Conservation (phyloP, 345 rosid species). For the Melaleuca quinquenervia region DNA sequence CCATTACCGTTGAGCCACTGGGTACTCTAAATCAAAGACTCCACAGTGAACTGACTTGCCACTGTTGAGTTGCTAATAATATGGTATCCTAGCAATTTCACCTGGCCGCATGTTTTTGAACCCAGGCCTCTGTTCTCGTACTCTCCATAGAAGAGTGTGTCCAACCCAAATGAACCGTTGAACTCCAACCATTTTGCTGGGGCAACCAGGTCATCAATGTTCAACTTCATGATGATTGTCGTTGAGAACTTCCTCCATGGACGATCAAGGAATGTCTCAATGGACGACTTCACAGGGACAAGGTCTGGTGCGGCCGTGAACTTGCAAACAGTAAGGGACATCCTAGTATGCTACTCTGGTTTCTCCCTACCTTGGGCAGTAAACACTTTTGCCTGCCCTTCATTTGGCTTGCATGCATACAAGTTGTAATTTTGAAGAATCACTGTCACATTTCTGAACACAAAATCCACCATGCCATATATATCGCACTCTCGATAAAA, state of each 20-base stretch:
- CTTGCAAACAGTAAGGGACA: conserved; percentile 2
- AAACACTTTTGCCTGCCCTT: background rate
- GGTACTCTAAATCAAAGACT: conserved; percentile 4
- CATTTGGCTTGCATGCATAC: conserved; percentile 2
- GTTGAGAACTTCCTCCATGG: conserved; percentile 8
- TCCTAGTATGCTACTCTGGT: conserved; percentile 5
- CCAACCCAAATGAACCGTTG: background rate
- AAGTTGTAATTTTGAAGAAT: conserved; percentile 2
- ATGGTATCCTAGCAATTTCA: conserved; percentile 29
- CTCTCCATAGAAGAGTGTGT: conserved; percentile 26
- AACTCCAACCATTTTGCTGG: background rate
- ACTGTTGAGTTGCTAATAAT: background rate
- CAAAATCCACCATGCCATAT: conserved; percentile 15
- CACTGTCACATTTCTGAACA: conserved; percentile 19
- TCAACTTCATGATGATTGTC: background rate
- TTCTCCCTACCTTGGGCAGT: conserved; percentile 14
- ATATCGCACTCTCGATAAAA: conserved; percentile 17
- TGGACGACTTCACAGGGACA: background rate
- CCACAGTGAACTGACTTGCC: conserved; percentile 6
- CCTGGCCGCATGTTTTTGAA: conserved; percentile 1
- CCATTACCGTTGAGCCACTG: background rate
- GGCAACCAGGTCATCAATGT: background rate
- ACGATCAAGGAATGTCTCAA: conserved; percentile 2
- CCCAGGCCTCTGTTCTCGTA: conserved; percentile 14
- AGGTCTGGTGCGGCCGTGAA: conserved; percentile 6